Base-by-base conservation (phyloP, 1,284 basidiomycete genomes). In the Leccinum griseonigrum region DNA sequence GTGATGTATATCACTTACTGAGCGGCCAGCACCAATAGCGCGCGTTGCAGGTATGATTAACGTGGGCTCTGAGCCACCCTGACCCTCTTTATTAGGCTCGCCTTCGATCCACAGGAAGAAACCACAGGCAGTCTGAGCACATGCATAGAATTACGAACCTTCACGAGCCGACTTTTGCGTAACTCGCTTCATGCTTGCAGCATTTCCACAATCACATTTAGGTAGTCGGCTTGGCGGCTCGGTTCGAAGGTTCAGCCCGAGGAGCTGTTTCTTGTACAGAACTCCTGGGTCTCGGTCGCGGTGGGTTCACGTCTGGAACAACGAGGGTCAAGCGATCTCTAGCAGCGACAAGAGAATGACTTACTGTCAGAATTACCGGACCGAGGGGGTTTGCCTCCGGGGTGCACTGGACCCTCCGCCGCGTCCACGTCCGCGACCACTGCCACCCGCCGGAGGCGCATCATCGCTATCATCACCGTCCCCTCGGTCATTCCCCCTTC, bases 91-190 rank as follows among this genome's bases (percentile, higher is more conserved):
- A 48, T 87, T 85, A 1, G 59, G 62, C 29, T 72, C 64, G 18
- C 75, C 83, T 55, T 89, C 87, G 2, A 77, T 78, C 88, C 89
- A 90, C 64, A 83, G 79, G 69, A 91, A 92, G 77, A 89, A 91
- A 32, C 80, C 79, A 70, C 90, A 92, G 1, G 72, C 69, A n/a
- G 72, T 70, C 46, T 79, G 76, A 26, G 84, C 82, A 68, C 91
- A 92, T 2, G 77, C 79, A 73, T 79, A 85, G 70, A 90, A 91
- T 36, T 75, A 75, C 22, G 83, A 78, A 2, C 87, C 88, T 66
- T 85, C 84, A 69, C 87, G 87, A 4, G 76, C 70, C 3, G 77
- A 76, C 26, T 82, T 81, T 64, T 83, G 83, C 16, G 71, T 75
- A 8, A 85, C 82, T 13, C 77, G 83, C 31, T 79, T 76, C 65